Evolutionary conservation across 345 rosid species (phyloP), one percentile per base, ranked within the genome.

Genomic region (Rhodomyrtus tomentosa): DNA sequence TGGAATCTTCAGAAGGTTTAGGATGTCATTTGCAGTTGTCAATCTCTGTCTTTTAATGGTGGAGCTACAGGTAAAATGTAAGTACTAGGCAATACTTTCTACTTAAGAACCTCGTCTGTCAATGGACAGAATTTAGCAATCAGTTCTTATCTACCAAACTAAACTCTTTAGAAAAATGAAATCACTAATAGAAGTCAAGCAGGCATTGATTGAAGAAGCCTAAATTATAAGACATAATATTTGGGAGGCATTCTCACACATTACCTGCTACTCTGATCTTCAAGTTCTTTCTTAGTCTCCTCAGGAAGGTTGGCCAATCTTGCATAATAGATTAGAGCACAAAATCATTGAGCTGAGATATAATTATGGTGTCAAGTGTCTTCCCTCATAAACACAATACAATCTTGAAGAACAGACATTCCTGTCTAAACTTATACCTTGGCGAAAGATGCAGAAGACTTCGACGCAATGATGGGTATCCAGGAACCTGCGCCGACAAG

Each of bases 231-330:
- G 38, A 15, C 7, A 4, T 7, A 62, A 32, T 62, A 62, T 22
- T 62, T 2, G 24, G 42, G 42, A 32, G 74, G 74, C 42, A 62
- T 62, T 62, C 74, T 62, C 42, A 32, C 10, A 40, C 74, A 62
- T 84, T 85, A 96, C 99, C 98, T 93, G 88, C 98, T 96, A 84
- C 83, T 87, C 55, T 93, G 93, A 92, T 96, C 97, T 93, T 95
- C 99, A 82, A 95, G 96, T 87, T 93, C 96, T 86, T 87, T 91
- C 90, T 94, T 96, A 45, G 89, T 91, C 85, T 95, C 96, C 85
- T 92, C 93, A 49, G 98, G 96, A 90, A 96, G 91, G 68, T 83
- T 84, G 82, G 98, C 99, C 89, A 96, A 85, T 89, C 98, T 96
- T 89, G 86, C 55, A 83, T 84, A 56, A 90, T 74, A 76, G 73